phyloP scores from a whole-genome alignment of 139 green algal species.

The Picochlorum sp. region DNA sequence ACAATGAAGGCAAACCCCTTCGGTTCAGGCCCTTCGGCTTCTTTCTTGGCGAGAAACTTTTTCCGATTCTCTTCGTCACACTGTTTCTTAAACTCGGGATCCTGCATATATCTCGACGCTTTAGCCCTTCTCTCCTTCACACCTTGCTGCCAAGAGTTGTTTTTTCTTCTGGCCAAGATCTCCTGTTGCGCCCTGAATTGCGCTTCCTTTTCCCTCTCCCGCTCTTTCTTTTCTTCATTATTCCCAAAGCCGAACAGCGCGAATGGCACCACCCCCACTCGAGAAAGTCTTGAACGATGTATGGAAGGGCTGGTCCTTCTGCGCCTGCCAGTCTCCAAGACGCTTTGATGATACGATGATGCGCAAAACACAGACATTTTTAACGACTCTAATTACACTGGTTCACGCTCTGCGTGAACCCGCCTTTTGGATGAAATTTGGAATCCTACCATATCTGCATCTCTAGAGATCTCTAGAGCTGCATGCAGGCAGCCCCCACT shows the following conservation, averaged over 20 bases:
- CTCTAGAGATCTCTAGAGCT: too few relatives aligned
- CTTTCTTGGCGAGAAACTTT: slow-evolving; percentile 24
- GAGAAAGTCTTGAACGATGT: too few relatives aligned
- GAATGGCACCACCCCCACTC: neutral
- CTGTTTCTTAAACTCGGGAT: slow-evolving; percentile 46
- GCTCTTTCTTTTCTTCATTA: slow-evolving; percentile 16
- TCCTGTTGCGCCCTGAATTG: slow-evolving; percentile 31
- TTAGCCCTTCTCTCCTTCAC: slow-evolving; percentile 30
- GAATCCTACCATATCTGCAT: too few relatives aligned
- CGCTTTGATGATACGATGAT: too few relatives aligned
- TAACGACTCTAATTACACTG: too few relatives aligned
- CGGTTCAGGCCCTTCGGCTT: slow-evolving; percentile 26
- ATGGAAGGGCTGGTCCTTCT: too few relatives aligned
- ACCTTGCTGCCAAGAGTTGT: slow-evolving; percentile 35
- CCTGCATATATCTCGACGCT: slow-evolving; percentile 25
- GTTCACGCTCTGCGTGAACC: too few relatives aligned
- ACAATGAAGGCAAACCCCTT: slow-evolving; percentile 31
- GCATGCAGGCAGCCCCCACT: too few relatives aligned
- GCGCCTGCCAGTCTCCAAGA: too few relatives aligned
- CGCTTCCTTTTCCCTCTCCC: slow-evolving; percentile 26
- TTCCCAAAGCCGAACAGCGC: slow-evolving; percentile 18
- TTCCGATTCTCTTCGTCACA: slow-evolving; percentile 34
- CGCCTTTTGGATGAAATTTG: too few relatives aligned
- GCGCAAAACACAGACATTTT: too few relatives aligned
- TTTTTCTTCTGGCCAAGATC: slow-evolving; percentile 28